These are phyloP conservation scores for Calonectria multiphialidica DNA, from an alignment of 2,329 filamentous ascomycete species.

Conservation along the genomic window DNA sequence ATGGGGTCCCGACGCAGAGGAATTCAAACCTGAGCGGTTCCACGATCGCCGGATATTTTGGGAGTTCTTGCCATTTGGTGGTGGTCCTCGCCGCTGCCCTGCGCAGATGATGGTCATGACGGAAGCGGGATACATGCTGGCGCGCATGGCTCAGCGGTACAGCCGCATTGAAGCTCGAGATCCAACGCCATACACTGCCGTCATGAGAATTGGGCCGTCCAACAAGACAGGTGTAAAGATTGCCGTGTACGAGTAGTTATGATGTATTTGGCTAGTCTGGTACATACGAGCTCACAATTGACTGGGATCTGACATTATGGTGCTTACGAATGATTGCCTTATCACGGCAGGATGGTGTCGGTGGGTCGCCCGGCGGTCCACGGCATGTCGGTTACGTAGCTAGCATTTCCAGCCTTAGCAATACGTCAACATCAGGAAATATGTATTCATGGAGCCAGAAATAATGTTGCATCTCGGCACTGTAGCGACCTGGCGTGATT, in stretches of 20 bases:
- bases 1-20: constrained; percentile 52
- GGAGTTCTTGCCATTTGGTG: constrained; percentile 37
- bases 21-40: constrained; percentile 55
- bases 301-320: not conserved
- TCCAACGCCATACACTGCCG: constrained; percentile 19
- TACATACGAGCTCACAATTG: not conserved
- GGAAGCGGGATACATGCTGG: constrained; percentile 34
- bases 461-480: not conserved
- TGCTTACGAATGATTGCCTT: not conserved
- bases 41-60: constrained; percentile 34
- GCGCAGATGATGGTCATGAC: constrained; percentile 39
- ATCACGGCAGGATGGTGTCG: not conserved
- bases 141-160: constrained; percentile 9
- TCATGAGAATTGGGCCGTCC: constrained; percentile 24
- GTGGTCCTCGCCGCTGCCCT: constrained; percentile 36
- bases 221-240: constrained; percentile 26
- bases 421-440: not conserved
- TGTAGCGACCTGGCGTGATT: not conserved
- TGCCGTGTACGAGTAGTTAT: constrained; percentile 16
- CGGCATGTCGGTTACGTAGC: not conserved
- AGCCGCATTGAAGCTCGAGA: constrained; percentile 25
- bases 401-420: not conserved
- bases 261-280: no score
- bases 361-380: not conserved
- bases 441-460: not conserved